Base-by-base conservation (phyloP, 202 grass and related monocot genomes). In the Zoysia matrella region DNA sequence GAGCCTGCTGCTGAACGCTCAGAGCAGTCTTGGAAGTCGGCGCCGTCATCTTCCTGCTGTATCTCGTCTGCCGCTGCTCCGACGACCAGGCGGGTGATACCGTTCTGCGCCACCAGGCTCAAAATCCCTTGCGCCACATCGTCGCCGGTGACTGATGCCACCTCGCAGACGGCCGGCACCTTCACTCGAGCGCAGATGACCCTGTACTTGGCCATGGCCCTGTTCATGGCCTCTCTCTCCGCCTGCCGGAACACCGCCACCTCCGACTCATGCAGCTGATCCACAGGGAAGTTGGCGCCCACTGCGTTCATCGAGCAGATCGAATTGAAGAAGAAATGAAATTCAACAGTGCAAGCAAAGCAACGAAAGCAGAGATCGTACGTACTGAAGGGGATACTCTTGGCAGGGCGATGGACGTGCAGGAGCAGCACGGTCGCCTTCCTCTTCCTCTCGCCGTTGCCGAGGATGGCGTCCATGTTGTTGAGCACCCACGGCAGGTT, bases 401-500 rank as follows among this genome's bases (percentile, higher is more conserved):
- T 73, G 39, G 71, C 71, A 12, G 52, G 71, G 71, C 71, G 71
- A 73, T 73, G 71, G 71, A 73, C 71, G 71, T 73, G 71, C 52
- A 73, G 71, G 13, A 73, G 71, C 52, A 73, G 5, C 71, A 73
- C 51, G 52, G 11, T 73, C 39, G 13, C 52, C 52, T 56, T 43
- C 40, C 11, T 40, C 60, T 44, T 67, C 14, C 0, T 43, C 71
- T 5, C 9, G 3, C 10, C 3, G 69, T 2, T 36, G 48, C 11
- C 6, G 71, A 58, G 42, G 52, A 74, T 16, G 71, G 71, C 53
- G 52, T 58, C 71, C 40, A 74, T 42, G 71, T 74, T 74, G 53
- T 53, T 74, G 71, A 74, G 71, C 71, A 57, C 71, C 71, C 71
- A 74, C 52, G 18, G 10, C 14, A 74, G 71, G 40, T 74, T 74